Conservation (phyloP, 805 yeast species). For the Candida oleophila region DNA sequence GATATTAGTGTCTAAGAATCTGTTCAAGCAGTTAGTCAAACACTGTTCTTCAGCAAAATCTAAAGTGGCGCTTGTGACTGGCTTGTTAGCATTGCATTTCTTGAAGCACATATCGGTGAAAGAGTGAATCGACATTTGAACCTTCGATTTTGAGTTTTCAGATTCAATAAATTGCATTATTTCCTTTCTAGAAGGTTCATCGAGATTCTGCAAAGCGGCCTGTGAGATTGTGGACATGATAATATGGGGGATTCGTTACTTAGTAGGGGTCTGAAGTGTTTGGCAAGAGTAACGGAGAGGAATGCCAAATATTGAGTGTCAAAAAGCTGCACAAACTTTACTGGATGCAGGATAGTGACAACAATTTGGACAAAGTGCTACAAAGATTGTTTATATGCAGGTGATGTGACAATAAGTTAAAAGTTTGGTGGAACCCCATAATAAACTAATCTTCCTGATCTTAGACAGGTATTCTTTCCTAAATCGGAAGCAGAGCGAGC, state of each 20-base stretch:
- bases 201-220: constrained; percentile 42
- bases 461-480: no score
- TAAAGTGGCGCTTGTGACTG: constrained; percentile 49
- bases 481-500: no score
- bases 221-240: constrained; percentile 36
- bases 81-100: constrained; percentile 61
- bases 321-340: no score
- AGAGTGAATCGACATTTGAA: constrained; percentile 80
- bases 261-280: not conserved
- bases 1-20: constrained; percentile 85
- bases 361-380: no score
- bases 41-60: constrained; percentile 66
- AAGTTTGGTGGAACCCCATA: no score
- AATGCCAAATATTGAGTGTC: no score
- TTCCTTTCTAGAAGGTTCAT: constrained; percentile 71
- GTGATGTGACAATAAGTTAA: no score
- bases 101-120: constrained; percentile 91
- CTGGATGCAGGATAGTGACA: no score
- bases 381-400: no score
- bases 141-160: constrained; percentile 84
- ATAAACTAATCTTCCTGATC: no score
- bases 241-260: not conserved
- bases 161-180: constrained; percentile 73
- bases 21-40: constrained; percentile 74
- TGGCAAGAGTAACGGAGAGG: no score